Percentiles rank a stretch among this genome's conserved stretches.
Evolutionary conservation across 257 asterid genomes (phyloP).

Genomic region (Solanum ossicruentum): DNA sequence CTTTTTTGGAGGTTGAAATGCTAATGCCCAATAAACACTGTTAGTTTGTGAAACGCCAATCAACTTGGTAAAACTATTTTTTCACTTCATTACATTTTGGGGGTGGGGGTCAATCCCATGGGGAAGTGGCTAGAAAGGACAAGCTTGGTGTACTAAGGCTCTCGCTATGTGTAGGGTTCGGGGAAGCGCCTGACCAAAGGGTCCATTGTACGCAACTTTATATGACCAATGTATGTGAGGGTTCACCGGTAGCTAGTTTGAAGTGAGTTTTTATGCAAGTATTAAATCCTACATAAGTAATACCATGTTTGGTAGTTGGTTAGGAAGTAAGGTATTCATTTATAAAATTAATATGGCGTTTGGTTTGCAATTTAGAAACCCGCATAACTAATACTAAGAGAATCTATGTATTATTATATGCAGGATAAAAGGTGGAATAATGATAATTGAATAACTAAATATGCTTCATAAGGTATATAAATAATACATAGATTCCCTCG

Average conservation of each 20-base stretch:
- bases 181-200: too few relatives aligned
- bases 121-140: neutral
- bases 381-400: neutral
- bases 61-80: neutral
- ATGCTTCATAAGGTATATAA: neutral
- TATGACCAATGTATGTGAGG: neutral
- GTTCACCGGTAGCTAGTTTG: neutral
- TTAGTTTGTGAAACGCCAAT: neutral
- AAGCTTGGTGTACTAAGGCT: too few relatives aligned
- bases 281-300: neutral
- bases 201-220: neutral
- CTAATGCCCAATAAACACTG: neutral
- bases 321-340: neutral
- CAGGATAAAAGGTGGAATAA: neutral
- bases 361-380: neutral
- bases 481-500: neutral
- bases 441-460: neutral
- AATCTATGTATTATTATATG: neutral
- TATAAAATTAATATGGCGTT: neutral
- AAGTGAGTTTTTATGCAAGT: neutral
- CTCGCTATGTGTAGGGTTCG: too few relatives aligned
- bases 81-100: neutral
- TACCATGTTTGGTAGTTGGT: neutral
- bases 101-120: neutral
- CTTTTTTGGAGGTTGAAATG: neutral